Conservation (phyloP, 2,329 filamentous ascomycete species). For the Acrocalymma vagum region DNA sequence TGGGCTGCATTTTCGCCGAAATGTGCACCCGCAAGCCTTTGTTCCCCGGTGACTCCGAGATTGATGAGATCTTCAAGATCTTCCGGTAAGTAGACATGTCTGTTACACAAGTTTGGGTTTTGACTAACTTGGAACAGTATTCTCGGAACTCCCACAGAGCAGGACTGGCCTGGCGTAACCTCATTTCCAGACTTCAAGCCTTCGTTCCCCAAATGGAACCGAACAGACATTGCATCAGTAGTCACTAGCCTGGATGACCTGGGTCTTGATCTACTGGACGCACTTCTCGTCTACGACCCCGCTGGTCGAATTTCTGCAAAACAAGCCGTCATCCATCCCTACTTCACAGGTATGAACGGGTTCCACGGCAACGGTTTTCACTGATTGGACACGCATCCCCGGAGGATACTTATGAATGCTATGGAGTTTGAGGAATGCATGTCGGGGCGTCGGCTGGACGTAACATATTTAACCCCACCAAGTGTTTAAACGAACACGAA, state of each 20-base stretch:
- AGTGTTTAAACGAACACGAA: constrained; percentile 15
- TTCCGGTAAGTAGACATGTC: constrained; percentile 72
- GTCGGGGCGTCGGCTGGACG: constrained; percentile 17
- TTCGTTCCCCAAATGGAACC: constrained; percentile 90
- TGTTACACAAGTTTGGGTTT: not conserved
- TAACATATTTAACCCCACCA: constrained; percentile 9
- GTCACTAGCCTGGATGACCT: constrained; percentile 77
- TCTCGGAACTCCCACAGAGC: constrained; percentile 84
- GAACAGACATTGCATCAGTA: constrained; percentile 71
- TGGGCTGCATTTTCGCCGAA: constrained; percentile 93
- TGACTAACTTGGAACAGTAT: constrained; percentile 46
- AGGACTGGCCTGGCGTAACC: constrained; percentile 89
- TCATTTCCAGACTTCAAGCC: constrained; percentile 93
- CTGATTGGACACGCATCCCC: constrained; percentile 24
- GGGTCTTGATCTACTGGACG: constrained; percentile 73
- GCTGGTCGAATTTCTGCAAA: constrained; percentile 89
- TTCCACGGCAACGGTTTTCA: constrained; percentile 49
- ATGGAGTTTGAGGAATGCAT: constrained; percentile 34
- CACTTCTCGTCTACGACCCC: constrained; percentile 85
- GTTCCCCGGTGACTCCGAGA: constrained; percentile 92
- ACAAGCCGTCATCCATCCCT: constrained; percentile 83
- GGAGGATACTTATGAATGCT: constrained; percentile 39
- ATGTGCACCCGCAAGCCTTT: constrained; percentile 95
- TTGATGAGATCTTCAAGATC: constrained; percentile 94
- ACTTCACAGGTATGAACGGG: constrained; percentile 69